phyloP scores from a whole-genome alignment of 352 stramenopile genomes.

The Thraustochytrium striatum region DNA sequence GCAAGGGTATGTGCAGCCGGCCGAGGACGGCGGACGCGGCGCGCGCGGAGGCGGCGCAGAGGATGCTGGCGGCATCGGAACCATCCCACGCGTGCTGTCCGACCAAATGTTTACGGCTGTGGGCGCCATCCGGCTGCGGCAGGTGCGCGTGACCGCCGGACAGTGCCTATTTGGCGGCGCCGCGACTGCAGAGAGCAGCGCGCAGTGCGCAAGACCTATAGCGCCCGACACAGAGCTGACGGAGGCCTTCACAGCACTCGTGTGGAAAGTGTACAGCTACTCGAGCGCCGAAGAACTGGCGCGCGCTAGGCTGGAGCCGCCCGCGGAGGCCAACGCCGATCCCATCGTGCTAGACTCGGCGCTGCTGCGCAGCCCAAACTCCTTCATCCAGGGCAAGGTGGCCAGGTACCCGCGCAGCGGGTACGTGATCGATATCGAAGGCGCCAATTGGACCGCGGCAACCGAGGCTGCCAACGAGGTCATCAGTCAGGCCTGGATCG shows the following conservation, averaged over 20 bases:
- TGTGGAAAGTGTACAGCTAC: constrained; percentile 3
- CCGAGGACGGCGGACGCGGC: too few species aligned
- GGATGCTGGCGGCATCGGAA: too few species aligned
- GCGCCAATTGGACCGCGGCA: background rate
- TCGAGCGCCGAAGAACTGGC: background rate
- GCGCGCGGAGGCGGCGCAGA: too few species aligned
- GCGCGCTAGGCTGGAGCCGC: background rate
- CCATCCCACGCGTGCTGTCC: too few species aligned
- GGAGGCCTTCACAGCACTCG: background rate
- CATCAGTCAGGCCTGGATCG: background rate
- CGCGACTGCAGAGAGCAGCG: too few species aligned
- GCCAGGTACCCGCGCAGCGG: constrained; percentile 1
- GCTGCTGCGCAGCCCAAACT: background rate
- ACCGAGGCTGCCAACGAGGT: background rate
- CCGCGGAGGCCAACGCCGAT: background rate
- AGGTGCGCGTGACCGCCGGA: constrained; percentile 44
- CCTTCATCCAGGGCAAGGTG: background rate
- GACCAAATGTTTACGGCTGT: constrained; percentile 9
- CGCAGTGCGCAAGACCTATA: too few species aligned
- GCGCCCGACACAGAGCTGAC: background rate
- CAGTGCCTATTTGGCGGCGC: too few species aligned
- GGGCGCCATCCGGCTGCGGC: constrained; percentile 27
- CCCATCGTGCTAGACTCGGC: background rate
- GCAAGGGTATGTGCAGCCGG: too few species aligned
- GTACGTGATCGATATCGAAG: constrained; percentile 31